Percentiles rank a stretch among this genome's conserved stretches.
Conservation (phyloP, 306 rosid species). For the Lupinus albus region DNA sequence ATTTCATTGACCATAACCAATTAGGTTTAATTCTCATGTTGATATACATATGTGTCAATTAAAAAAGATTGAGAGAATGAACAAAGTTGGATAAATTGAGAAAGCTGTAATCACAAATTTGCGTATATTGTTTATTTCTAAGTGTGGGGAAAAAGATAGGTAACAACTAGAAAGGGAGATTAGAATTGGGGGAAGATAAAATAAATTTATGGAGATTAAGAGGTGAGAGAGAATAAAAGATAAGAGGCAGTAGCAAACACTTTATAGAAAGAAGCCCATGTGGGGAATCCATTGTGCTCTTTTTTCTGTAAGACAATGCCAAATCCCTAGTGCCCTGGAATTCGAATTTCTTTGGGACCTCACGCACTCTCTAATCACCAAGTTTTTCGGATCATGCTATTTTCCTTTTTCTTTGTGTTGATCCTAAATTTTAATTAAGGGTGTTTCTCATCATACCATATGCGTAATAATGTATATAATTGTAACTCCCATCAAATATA, state of each 20-base stretch:
- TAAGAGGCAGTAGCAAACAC: neutral
- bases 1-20: too few species aligned
- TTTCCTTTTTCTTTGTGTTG: conserved; percentile 20
- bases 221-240: neutral
- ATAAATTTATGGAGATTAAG: neutral
- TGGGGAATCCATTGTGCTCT: conserved; percentile 52
- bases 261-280: conserved; percentile 61
- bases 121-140: conserved; percentile 21
- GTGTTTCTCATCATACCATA: too few species aligned
- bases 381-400: conserved; percentile 84
- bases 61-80: neutral
- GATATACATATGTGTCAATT: conserved; percentile 6
- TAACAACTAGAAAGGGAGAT: neutral
- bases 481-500: too few species aligned
- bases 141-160: conserved; percentile 20
- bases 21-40: too few species aligned
- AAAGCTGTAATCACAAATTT: conserved; percentile 30
- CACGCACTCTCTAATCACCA: conserved; percentile 45
- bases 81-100: conserved; percentile 33
- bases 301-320: conserved; percentile 49
- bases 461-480: too few species aligned
- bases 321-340: conserved; percentile 56
- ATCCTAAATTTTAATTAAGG: too few species aligned
- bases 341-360: conserved; percentile 63
- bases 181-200: conserved; percentile 28